Conservation (phyloP, 306 rosid species). For the Amphicarpaea edgeworthii region DNA sequence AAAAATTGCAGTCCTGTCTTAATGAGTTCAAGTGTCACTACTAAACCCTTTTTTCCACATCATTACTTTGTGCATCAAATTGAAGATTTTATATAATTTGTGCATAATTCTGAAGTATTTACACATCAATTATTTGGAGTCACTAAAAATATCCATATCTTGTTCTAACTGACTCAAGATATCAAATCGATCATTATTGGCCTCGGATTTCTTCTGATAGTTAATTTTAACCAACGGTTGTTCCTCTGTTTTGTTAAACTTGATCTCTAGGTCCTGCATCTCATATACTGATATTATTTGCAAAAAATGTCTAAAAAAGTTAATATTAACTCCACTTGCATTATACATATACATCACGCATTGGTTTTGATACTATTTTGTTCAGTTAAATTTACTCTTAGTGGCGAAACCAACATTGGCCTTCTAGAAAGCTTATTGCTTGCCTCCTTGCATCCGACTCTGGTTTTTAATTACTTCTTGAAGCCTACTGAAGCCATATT, state of each 20-base stretch:
- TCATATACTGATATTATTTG: neutral
- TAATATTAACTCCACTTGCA: neutral
- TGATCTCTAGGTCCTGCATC: neutral
- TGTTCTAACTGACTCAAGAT: neutral
- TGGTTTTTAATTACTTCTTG: neutral
- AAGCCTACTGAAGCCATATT: too few relatives aligned
- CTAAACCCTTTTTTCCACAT: neutral
- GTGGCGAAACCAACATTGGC: neutral
- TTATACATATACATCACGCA: neutral
- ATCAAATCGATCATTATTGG: neutral
- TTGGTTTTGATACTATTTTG: constrained; percentile 12
- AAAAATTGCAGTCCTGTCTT: neutral
- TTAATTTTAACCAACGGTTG: neutral
- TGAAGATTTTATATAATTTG: neutral
- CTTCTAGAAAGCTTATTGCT: neutral
- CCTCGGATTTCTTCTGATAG: neutral
- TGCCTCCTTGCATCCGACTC: constrained; percentile 6
- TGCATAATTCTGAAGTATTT: neutral
- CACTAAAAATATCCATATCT: neutral
- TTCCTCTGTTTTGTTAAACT: neutral
- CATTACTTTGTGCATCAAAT: neutral
- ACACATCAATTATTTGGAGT: neutral
- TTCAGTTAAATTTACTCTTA: constrained; percentile 19
- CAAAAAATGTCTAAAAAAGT: neutral
- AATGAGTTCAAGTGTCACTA: neutral